Conservation (phyloP, 129 eudicot genomes). For the Heracleum sosnowskyi region DNA sequence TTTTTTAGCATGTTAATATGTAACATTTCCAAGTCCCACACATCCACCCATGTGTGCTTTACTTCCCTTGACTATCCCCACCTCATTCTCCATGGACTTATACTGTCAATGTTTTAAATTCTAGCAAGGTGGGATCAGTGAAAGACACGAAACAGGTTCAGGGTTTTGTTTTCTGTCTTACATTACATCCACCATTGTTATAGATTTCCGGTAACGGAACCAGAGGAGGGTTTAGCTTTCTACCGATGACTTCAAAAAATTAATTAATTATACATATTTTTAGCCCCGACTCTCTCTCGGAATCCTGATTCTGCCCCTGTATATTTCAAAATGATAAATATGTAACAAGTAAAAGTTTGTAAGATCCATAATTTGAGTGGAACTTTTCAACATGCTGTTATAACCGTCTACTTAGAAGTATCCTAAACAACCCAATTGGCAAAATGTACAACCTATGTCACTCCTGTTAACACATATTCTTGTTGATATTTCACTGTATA, state of each 20-base stretch:
- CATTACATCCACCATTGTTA: background rate
- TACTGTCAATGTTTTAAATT: background rate
- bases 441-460: background rate
- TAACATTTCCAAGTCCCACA: background rate
- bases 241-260: too few species aligned
- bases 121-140: background rate
- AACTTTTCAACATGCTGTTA: background rate
- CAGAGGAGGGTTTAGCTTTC: too few species aligned
- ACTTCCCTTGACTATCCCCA: background rate
- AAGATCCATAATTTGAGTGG: background rate
- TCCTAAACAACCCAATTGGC: conserved; percentile 2
- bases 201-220: background rate
- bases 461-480: background rate
- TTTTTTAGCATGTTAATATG: conserved; percentile 1
- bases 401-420: background rate
- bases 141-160: background rate
- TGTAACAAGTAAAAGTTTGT: background rate
- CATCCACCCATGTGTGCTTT: background rate
- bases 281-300: background rate
- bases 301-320: too few species aligned
- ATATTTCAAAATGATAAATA: too few species aligned
- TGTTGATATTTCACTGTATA: background rate
- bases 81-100: background rate
- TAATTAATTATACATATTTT: background rate
- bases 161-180: background rate